These are phyloP conservation scores for Microbotryum silenes-acaulis DNA, from an alignment of 1,284 basidiomycete species.

Conservation along the genomic window DNA sequence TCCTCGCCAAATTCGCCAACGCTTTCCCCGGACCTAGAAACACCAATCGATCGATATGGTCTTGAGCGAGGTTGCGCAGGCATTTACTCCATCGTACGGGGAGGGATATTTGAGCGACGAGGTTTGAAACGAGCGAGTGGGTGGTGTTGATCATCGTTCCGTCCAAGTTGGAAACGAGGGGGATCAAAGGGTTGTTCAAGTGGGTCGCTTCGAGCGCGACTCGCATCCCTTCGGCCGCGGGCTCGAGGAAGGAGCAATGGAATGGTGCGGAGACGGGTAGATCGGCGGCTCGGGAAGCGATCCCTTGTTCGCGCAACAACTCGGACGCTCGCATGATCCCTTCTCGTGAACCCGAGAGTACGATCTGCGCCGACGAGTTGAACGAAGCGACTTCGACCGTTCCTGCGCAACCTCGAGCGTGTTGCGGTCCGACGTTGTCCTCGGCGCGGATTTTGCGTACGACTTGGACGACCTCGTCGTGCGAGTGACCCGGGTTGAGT, in stretches of 20 bases:
- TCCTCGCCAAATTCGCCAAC: constrained; percentile 35
- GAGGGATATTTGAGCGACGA: constrained; percentile 35
- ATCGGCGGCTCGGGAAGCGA: constrained; percentile 37
- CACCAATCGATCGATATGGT: constrained; percentile 25
- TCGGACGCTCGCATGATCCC: constrained; percentile 36
- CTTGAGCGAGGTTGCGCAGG: constrained; percentile 23
- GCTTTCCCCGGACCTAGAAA: constrained; percentile 39
- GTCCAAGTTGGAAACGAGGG: constrained; percentile 35
- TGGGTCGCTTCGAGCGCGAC: constrained; percentile 29
- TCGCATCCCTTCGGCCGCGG: constrained; percentile 35
- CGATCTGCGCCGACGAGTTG: constrained; percentile 37
- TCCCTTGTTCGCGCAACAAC: constrained; percentile 29
- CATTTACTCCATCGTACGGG: constrained; percentile 37
- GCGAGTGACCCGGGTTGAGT: constrained; percentile 32
- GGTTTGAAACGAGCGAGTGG: constrained; percentile 28
- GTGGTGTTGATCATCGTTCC: constrained; percentile 29
- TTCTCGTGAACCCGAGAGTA: constrained; percentile 35
- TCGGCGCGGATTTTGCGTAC: constrained; percentile 27
- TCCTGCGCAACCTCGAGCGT: constrained; percentile 6
- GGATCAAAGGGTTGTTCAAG: constrained; percentile 26
- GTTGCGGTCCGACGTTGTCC: background rate
- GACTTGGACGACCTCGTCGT: constrained; percentile 33
- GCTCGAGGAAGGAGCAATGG: constrained; percentile 38
- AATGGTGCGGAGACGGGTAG: constrained; percentile 38
- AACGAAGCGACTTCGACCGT: constrained; percentile 37